A percentile compares a stretch with the other conserved stretches of the same genome.
Evolutionary conservation across 2,329 filamentous ascomycete species (phyloP).

Genomic region (Dryadomyces sulphureus): DNA sequence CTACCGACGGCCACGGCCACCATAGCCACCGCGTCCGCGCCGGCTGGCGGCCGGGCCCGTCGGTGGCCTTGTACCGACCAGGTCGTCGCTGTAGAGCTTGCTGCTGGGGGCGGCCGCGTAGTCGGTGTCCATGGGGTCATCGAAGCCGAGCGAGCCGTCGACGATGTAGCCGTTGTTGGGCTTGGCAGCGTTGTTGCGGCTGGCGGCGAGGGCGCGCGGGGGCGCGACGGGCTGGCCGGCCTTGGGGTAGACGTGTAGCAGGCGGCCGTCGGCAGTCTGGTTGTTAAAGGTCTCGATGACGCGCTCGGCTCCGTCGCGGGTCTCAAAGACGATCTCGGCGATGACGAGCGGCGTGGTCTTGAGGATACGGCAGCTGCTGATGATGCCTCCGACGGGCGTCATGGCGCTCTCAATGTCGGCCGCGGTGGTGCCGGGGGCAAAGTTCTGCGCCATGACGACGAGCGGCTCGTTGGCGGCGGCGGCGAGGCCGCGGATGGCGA

Average conservation of each 20-base stretch:
- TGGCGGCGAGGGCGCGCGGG: conserved; percentile 15
- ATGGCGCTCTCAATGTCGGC: conserved; percentile 74
- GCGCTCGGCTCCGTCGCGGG: conserved; percentile 55
- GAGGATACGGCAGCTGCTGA: conserved; percentile 52
- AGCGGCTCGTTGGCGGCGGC: conserved; percentile 37
- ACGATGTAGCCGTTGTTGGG: conserved; percentile 26
- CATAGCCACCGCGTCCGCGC: conserved; percentile 5
- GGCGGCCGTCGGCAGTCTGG: conserved; percentile 62
- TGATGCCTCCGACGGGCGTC: conserved; percentile 55
- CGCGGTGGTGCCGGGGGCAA: conserved; percentile 66
- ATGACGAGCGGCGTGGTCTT: conserved; percentile 57
- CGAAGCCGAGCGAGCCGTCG: conserved; percentile 40
- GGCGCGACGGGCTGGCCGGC: conserved; percentile 15
- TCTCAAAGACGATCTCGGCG: conserved; percentile 62
- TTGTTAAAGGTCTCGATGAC: conserved; percentile 67
- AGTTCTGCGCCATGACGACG: conserved; percentile 64
- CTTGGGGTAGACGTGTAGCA: conserved; percentile 60
- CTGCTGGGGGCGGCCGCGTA: conserved; percentile 11
- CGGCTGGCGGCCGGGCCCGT: neutral
- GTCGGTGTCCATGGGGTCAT: conserved; percentile 29
- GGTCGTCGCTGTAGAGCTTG: conserved; percentile 36
- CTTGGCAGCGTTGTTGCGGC: conserved; percentile 19
- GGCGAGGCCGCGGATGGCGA: conserved; percentile 59
- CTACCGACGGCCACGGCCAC: conserved; percentile 1
- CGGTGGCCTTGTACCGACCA: conserved; percentile 6